Conservation (phyloP, 1,284 basidiomycete genomes). For the Fomitopsis palustris region DNA sequence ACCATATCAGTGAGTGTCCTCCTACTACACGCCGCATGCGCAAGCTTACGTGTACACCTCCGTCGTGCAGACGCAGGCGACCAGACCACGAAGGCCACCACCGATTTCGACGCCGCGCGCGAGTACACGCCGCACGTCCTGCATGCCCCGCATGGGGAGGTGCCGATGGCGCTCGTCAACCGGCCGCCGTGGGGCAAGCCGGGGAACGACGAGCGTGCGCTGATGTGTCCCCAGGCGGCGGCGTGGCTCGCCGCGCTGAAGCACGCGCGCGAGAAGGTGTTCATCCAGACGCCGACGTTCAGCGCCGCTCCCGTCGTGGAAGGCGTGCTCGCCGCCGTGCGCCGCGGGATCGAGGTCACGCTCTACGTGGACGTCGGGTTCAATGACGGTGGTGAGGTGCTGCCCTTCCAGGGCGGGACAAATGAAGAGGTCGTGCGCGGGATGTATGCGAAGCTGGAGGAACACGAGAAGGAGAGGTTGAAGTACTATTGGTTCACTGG, state of each 20-base stretch:
- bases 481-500: slow-evolving; percentile 66
- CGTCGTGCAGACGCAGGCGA: slow-evolving; percentile 35
- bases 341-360: slow-evolving; percentile 63
- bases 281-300: slow-evolving; percentile 77
- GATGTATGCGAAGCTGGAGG: slow-evolving; percentile 56
- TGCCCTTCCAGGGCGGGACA: slow-evolving; percentile 79
- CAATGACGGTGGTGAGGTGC: slow-evolving; percentile 67
- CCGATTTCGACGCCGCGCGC: slow-evolving; percentile 22
- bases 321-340: slow-evolving; percentile 62
- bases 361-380: slow-evolving; percentile 58
- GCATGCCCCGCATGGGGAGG: slow-evolving; percentile 55
- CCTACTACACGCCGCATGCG: no score
- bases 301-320: slow-evolving; percentile 70
- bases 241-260: slow-evolving; percentile 75
- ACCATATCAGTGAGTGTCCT: slow-evolving; percentile 9
- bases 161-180: slow-evolving; percentile 75
- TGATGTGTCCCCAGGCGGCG: slow-evolving; percentile 55
- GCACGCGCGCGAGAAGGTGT: slow-evolving; percentile 66
- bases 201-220: slow-evolving; percentile 6
- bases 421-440: slow-evolving; percentile 73
- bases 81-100: slow-evolving; percentile 30
- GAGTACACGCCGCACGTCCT: slow-evolving; percentile 51
- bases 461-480: slow-evolving; percentile 46
- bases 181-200: slow-evolving; percentile 56
- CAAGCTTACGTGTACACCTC: no score